Evolutionary conservation across 2,329 filamentous ascomycete species (phyloP), one percentile per base, ranked within the genome.

Genomic region (Phialemonium atrogriseum): DNA sequence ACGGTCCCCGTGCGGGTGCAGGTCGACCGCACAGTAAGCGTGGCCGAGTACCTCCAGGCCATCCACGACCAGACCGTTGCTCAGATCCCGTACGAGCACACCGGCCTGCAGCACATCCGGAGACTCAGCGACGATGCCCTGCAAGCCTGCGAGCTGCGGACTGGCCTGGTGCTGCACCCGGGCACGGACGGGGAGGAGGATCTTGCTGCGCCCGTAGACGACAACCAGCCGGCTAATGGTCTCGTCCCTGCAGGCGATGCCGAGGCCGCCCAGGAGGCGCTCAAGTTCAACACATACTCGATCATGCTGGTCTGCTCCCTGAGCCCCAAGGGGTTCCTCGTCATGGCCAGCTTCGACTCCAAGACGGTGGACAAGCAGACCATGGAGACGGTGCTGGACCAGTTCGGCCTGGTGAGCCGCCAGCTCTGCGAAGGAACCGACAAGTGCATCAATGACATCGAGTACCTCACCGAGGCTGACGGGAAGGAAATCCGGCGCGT

Each of bases 41-140:
- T 75, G 2, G 45, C 50, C 0, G 61, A 73, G 27, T 80, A 70
- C 39, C 32, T 50, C 14, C 15, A 27, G 3, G 19, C n/a, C 1
- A 34, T 50, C 8, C 38, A 41, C 13, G 24, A 34, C 8, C 22
- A 33, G 10, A 27, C 37, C 12, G 16, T 40, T 3, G 20, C 29
- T 1, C 40, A 37, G 41, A 78, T 80, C 5, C 69, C 74, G 0
- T 69, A 80, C 46, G 73, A 84, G 49, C 77, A 84, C 47, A 62
- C 70, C 30, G 73, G 73, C 13, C 55, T 77, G 26, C 73, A 77
- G 43, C 59, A 75, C 39, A 78, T 79, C 37, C 69, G 73, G 8
- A 60, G 64, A 14, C 51, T 78, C 10, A 73, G 68, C 43, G 54
- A 61, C 2, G 70, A 74, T 36, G 64, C 67, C 6, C 58, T 66